These are phyloP conservation scores for Sclerotinia spermophila DNA, from an alignment of 2,329 filamentous ascomycete genomes.

Conservation along the genomic window DNA sequence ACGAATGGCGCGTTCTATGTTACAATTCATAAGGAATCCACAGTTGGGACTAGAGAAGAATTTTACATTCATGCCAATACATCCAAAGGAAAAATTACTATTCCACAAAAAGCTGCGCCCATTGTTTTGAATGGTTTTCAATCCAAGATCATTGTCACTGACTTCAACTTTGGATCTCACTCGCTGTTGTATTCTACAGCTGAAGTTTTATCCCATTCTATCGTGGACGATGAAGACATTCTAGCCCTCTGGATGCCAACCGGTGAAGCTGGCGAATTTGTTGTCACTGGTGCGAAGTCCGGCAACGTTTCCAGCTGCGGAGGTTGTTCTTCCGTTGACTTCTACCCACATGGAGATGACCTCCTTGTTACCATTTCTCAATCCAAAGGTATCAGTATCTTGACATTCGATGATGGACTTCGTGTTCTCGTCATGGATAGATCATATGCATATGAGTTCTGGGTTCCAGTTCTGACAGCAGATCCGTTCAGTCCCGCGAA, in stretches of 20 bases:
- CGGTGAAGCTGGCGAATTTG: slow-evolving; percentile 53
- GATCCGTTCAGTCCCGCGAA: slow-evolving; percentile 37
- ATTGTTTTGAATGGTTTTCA: slow-evolving; percentile 58
- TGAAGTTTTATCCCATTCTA: slow-evolving; percentile 50
- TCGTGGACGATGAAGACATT: slow-evolving; percentile 46
- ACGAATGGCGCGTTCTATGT: slow-evolving; percentile 57
- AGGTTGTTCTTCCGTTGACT: slow-evolving; percentile 42
- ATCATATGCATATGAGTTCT: slow-evolving; percentile 53
- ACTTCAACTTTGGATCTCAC: slow-evolving; percentile 52
- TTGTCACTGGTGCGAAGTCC: slow-evolving; percentile 49
- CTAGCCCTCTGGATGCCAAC: slow-evolving; percentile 52
- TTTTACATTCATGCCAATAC: slow-evolving; percentile 56
- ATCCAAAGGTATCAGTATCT: slow-evolving; percentile 44
- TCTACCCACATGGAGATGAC: slow-evolving; percentile 41
- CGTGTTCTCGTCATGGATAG: slow-evolving; percentile 52
- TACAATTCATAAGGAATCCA: slow-evolving; percentile 51
- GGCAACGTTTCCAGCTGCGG: slow-evolving; percentile 47
- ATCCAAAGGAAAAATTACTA: slow-evolving; percentile 49
- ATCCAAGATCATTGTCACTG: slow-evolving; percentile 58
- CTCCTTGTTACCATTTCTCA: slow-evolving; percentile 50
- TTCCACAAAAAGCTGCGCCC: slow-evolving; percentile 48
- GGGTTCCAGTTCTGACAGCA: slow-evolving; percentile 49
- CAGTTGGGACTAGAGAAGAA: slow-evolving; percentile 47
- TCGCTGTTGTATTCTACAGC: slow-evolving; percentile 53
- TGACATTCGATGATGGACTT: slow-evolving; percentile 47